Evolutionary conservation across 345 rosid genomes (phyloP), one percentile per base, ranked within the genome.

Genomic region (Brassica nigra): DNA sequence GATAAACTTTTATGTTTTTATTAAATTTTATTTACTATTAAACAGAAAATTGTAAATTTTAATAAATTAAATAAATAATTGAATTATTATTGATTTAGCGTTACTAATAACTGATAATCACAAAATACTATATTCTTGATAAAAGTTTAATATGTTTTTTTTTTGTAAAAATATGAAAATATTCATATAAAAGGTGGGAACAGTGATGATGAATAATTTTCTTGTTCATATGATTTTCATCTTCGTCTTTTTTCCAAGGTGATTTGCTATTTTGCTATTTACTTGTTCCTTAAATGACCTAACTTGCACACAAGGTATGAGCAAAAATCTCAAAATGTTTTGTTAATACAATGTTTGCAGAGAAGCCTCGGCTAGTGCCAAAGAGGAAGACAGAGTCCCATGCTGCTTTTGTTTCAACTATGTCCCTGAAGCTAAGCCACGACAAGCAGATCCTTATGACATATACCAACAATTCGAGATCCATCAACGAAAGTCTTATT

Each of bases 321-420:
- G 59, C 59, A 54, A 54, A 54, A 54, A 54, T 27, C 61, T 54
- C 3, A 54, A 54, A 16, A 16, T 54, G 4, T 54, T 16, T 54
- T 54, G 61, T 54, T 54, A 2, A 54, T 16, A 6, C 16, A 54
- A 16, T 62, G 71, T 70, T 64, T 71, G 63, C 84, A 89, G 92
- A 83, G 77, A 86, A 83, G 91, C 90, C 20, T 83, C 78, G 9
- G 82, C 11, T 15, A 54, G 61, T 54, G 61, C 61, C 27, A 54
- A 54, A 54, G 61, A 54, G 27, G 61, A 54, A 87, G 68, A 80
- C 64, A 79, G 87, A 86, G 71, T 54, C 61, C 61, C 61, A 54
- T 54, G 27, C 61, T 54, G 61, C 23, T 54, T 54, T 54, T 54
- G 61, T 54, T 54, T 54, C 61, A 86, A 58, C 49, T 59, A 61